phyloP scores from a whole-genome alignment of 169 alveolate genomes.

The Eimeria sp. region DNA sequence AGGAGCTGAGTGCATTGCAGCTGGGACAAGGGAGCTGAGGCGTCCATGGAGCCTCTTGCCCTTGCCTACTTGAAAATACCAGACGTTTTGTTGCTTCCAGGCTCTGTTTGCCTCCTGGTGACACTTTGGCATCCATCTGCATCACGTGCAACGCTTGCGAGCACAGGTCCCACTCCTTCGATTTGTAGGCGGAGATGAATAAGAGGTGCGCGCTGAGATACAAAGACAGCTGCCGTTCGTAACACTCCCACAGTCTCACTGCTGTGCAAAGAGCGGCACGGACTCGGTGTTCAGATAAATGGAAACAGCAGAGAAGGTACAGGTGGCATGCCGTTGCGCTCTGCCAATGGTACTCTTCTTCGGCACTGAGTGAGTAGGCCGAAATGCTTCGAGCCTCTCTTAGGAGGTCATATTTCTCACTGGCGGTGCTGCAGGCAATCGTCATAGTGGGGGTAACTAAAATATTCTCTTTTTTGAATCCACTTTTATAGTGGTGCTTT shows the following conservation, averaged over 20 bases:
- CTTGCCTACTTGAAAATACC: not conserved
- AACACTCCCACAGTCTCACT: conserved; percentile 69
- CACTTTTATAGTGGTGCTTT: not conserved
- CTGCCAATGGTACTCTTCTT: conserved; percentile 40
- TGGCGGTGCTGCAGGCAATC: not conserved
- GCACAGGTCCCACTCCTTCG: conserved; percentile 62
- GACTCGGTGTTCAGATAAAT: conserved; percentile 28
- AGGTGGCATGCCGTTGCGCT: conserved; percentile 58
- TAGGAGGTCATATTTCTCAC: not conserved
- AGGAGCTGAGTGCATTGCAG: conserved; percentile 56
- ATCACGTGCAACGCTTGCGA: conserved; percentile 66
- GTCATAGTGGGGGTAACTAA: not conserved
- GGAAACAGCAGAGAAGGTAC: conserved; percentile 64
- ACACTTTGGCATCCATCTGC: conserved; percentile 7
- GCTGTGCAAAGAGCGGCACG: conserved; percentile 68
- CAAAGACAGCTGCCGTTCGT: conserved; percentile 20
- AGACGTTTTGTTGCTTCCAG: not conserved
- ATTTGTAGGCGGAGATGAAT: conserved; percentile 47
- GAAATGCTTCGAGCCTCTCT: not conserved
- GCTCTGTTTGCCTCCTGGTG: not conserved
- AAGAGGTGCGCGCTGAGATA: conserved; percentile 42
- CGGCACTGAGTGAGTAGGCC: not conserved
- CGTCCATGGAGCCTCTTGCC: not conserved
- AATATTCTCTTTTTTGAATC: not conserved
- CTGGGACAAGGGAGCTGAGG: conserved; percentile 48